Evolutionary conservation across 2,329 filamentous ascomycete species (phyloP).

Genomic region (Penicillium corylophilum): DNA sequence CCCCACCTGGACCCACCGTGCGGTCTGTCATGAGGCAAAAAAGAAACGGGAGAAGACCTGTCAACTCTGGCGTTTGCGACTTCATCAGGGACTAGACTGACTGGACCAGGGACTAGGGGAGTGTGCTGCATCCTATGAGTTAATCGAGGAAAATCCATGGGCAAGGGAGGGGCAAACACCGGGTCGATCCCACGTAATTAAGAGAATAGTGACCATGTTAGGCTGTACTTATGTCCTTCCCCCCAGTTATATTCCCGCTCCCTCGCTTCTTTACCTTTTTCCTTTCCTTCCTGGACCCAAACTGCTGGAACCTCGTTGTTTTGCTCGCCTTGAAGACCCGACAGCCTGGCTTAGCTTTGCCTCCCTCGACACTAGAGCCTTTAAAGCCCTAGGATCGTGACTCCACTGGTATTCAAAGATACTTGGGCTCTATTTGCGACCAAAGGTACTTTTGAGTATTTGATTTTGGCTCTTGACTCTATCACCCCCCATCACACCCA

Average conservation of each 20-base stretch:
- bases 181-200: constrained; percentile 15
- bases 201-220: constrained; percentile 2
- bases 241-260: constrained; percentile 7
- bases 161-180: constrained; percentile 25
- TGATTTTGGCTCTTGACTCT: background rate
- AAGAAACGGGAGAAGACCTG: constrained; percentile 27
- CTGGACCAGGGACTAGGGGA: background rate
- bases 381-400: background rate
- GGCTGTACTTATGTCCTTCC: constrained; percentile 3
- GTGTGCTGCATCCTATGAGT: background rate
- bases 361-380: constrained; percentile 2
- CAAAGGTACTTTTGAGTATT: background rate
- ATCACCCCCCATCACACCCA: background rate
- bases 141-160: constrained; percentile 3
- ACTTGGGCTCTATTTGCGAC: background rate
- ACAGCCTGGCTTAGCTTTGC: constrained; percentile 20
- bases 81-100: background rate
- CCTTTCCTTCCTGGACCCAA: constrained; percentile 6
- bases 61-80: constrained; percentile 19
- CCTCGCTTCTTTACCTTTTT: constrained; percentile 6
- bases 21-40: constrained; percentile 8
- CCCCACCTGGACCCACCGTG: constrained; percentile 1
- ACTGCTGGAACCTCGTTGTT: constrained; percentile 7
- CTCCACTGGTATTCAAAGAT: background rate
- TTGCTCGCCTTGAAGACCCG: constrained; percentile 17